A percentile compares a stretch with the other conserved stretches of the same genome.
Conservation (phyloP, 208 protist genomes). For the Leishmania guyanensis region DNA sequence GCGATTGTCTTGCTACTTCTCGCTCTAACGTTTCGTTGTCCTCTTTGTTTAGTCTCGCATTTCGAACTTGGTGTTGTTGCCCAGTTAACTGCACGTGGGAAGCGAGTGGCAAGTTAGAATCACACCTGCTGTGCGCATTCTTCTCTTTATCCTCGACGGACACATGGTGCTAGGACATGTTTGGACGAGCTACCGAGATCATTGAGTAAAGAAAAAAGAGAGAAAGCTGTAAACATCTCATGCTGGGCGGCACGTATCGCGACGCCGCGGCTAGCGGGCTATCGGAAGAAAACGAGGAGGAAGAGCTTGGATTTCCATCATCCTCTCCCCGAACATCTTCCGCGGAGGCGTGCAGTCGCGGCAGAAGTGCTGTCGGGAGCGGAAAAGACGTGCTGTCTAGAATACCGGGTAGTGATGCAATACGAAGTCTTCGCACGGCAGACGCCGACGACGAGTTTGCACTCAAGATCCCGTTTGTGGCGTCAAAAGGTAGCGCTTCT, state of each 20-base stretch:
- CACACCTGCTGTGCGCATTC: not conserved
- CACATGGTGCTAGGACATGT: not conserved
- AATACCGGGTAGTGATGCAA: not conserved
- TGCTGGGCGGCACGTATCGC: not conserved
- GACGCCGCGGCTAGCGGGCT: not conserved
- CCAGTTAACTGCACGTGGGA: not conserved
- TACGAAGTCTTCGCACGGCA: not conserved
- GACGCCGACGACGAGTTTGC: conserved; percentile 47
- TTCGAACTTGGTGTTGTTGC: not conserved
- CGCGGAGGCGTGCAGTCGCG: not conserved
- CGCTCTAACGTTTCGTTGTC: not conserved
- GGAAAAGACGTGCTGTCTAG: not conserved
- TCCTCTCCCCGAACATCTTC: not conserved
- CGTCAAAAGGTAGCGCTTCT: conserved; percentile 16
- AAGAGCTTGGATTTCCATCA: conserved; percentile 23
- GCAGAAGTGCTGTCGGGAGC: not conserved
- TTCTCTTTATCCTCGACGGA: not conserved
- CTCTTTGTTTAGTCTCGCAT: not conserved
- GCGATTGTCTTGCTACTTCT: not conserved
- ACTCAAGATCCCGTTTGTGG: conserved; percentile 50
- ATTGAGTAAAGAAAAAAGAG: not conserved
- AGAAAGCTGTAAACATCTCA: not conserved
- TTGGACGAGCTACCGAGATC: not conserved
- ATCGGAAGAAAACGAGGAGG: conserved; percentile 54
- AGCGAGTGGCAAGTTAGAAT: not conserved